Base-by-base conservation (phyloP, 805 yeast species). In the Wickerhamomyces bisporus region DNA sequence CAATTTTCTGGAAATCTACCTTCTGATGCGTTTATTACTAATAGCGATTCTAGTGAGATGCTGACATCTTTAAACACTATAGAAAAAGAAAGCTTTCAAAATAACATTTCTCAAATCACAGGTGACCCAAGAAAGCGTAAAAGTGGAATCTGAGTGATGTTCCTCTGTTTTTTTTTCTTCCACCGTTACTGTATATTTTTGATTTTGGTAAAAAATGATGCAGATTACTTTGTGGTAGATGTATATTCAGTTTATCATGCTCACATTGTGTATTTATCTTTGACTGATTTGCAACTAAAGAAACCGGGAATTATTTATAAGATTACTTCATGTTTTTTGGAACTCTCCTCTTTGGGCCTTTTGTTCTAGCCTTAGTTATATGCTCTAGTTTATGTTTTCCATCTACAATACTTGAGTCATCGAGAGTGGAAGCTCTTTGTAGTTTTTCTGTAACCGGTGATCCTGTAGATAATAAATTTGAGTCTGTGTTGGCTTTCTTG, bases 301-400 rank as follows among this genome's bases (percentile, higher is more conserved):
- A n/a, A n/a, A n/a, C n/a, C n/a, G n/a, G n/a, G n/a, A 20, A 24
- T 34, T 18, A 18, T 19, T 12, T 21, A 19, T 25, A 5, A 2
- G 24, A n/a, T 33, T 24, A 34, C 20, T 31, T 26, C 7, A 37
- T 20, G 12, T 37, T 30, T 18, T 45, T 53, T 19, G 66, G 70
- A 6, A 56, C 53, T 32, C 68, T 47, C 52, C 68, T 47, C 40
- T 61, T 63, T 25, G 66, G 68, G 5, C 65, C 67, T 39, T 48
- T 58, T 5, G 64, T 46, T 40, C 68, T 53, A 4, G 47, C 39
- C 28, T 59, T 61, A 17, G 53, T 62, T 19, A 57, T 41, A 34
- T 62, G 68, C 1, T 48, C 52, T 25, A 62, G 38, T 16, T n/a
- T n/a, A n/a, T n/a, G n/a, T n/a, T 36, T 28, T n/a, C 35, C 44